A percentile compares a stretch with the other conserved stretches of the same genome.
Conservation (phyloP, 1,284 basidiomycete species). For the Paramarasmius palmivorus region DNA sequence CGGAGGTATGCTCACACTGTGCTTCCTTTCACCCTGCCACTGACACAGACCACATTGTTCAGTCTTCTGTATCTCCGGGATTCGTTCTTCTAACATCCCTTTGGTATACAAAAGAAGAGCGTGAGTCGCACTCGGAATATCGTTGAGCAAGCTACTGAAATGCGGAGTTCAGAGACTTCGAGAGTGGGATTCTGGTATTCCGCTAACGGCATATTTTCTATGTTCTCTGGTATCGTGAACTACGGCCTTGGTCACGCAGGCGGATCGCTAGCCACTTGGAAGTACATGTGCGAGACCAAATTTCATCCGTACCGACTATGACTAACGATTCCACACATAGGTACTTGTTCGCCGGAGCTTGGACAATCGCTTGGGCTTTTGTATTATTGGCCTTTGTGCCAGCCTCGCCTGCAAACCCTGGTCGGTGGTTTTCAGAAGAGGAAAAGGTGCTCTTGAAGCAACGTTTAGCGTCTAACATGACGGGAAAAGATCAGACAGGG, state of each 20-base stretch:
- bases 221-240: slow-evolving; percentile 15
- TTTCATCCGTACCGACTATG: not conserved
- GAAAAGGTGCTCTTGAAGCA: slow-evolving; percentile 10
- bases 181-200: slow-evolving; percentile 14
- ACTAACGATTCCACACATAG: not conserved
- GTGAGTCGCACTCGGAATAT: not conserved
- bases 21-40: no score
- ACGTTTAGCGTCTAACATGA: slow-evolving; percentile 12
- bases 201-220: slow-evolving; percentile 13
- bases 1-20: slow-evolving; percentile 1
- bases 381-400: slow-evolving; percentile 11
- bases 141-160: not conserved
- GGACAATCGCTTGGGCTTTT: slow-evolving; percentile 13
- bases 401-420: slow-evolving; percentile 10
- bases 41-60: no score
- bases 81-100: slow-evolving; percentile 12
- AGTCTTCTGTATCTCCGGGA: slow-evolving; percentile 13
- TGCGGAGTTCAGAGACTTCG: slow-evolving; percentile 1
- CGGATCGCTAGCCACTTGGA: slow-evolving; percentile 13
- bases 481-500: slow-evolving; percentile 8
- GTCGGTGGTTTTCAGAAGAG: slow-evolving; percentile 10
- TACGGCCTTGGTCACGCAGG: slow-evolving; percentile 13
- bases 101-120: slow-evolving; percentile 15
- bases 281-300: slow-evolving; percentile 12
- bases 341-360: slow-evolving; percentile 14